Evolutionary conservation across 192 early-diverging fungal genomes (phyloP).

Genomic region (Radiomyces spectabilis): DNA sequence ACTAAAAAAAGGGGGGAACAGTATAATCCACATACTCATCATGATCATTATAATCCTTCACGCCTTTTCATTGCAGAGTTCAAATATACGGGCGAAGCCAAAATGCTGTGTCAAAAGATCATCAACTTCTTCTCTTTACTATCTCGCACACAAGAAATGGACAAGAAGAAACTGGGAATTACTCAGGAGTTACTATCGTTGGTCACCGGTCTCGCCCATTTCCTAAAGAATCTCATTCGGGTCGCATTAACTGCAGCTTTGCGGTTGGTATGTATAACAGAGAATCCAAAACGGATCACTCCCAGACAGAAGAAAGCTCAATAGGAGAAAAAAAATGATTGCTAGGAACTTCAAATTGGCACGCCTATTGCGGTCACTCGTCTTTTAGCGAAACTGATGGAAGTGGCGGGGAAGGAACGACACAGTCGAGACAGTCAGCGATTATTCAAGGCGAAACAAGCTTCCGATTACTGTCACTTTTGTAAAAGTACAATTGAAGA

Average conservation of each 20-base stretch:
- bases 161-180: slow-evolving; percentile 46
- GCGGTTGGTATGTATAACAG: slow-evolving; percentile 49
- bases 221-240: slow-evolving; percentile 86
- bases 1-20: not conserved
- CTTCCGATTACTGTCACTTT: slow-evolving; percentile 73
- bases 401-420: slow-evolving; percentile 44
- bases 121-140: slow-evolving; percentile 92
- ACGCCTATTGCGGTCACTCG: slow-evolving; percentile 44
- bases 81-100: slow-evolving; percentile 83
- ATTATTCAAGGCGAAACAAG: slow-evolving; percentile 16
- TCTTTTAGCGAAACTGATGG: slow-evolving; percentile 75
- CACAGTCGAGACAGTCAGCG: slow-evolving; percentile 17
- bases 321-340: no score
- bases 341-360: slow-evolving; percentile 45
- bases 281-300: no score
- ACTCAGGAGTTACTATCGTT: slow-evolving; percentile 85
- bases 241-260: slow-evolving; percentile 83
- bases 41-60: not conserved
- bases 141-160: slow-evolving; percentile 60
- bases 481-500: slow-evolving; percentile 83
- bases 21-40: not conserved
- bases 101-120: slow-evolving; percentile 92
- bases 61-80: slow-evolving; percentile 36
- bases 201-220: slow-evolving; percentile 87
- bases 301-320: not conserved